Evolutionary conservation across 768 basidiomycete genomes (phyloP).

Genomic region (Panus rudis): DNA sequence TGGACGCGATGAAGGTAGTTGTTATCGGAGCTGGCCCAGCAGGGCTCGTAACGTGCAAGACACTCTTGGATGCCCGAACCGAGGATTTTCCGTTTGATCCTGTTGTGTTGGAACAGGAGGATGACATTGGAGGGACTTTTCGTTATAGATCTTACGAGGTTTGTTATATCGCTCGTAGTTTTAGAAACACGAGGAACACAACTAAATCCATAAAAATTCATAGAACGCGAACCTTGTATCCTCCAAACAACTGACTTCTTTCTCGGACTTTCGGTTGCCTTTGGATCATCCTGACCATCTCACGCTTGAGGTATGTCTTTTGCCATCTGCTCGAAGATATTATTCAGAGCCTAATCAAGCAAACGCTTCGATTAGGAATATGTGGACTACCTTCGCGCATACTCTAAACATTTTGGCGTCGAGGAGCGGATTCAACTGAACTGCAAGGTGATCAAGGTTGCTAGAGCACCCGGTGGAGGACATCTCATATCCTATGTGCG

Average conservation of each 20-base stretch:
- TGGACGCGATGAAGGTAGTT: constrained; percentile 20
- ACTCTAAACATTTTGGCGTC: constrained; percentile 37
- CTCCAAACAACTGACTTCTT: constrained; percentile 52
- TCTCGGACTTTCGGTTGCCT: constrained; percentile 52
- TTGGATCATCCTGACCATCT: constrained; percentile 40
- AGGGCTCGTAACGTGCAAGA: constrained; percentile 43
- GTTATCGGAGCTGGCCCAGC: constrained; percentile 40
- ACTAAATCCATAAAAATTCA: not conserved
- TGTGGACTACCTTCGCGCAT: constrained; percentile 42
- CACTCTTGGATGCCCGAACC: constrained; percentile 34
- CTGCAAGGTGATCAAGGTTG: constrained; percentile 33
- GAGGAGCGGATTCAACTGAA: constrained; percentile 29
- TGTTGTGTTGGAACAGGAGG: constrained; percentile 40
- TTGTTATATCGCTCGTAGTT: not conserved
- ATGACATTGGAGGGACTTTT: constrained; percentile 47
- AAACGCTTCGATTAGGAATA: constrained; percentile 30
- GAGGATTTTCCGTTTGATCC: constrained; percentile 40
- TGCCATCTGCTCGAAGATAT: not conserved
- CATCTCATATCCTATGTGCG: constrained; percentile 32
- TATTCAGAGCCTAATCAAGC: not conserved
- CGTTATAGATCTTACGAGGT: constrained; percentile 42
- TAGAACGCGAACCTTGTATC: constrained; percentile 47
- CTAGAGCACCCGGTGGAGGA: constrained; percentile 25
- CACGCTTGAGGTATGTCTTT: constrained; percentile 31
- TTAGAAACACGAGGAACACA: not conserved